Evolutionary conservation across 371 early-diverging fungal genomes (phyloP).

Genomic region (Circinella minor): DNA sequence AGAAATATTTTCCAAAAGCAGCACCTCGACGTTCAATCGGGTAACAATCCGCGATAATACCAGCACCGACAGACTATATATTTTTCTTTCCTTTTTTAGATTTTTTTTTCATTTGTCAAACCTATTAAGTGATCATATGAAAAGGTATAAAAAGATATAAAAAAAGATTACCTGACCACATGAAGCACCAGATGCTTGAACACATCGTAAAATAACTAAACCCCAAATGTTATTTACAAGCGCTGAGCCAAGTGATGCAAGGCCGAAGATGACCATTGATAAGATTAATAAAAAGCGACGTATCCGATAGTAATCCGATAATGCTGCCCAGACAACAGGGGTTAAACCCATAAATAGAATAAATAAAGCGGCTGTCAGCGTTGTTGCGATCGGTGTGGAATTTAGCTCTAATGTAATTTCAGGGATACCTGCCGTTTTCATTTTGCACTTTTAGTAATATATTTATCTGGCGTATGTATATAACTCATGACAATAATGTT

Average conservation of each 20-base stretch:
- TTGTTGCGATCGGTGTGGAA: not conserved
- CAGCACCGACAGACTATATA: conserved; percentile 10
- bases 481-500: too few species aligned
- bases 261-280: conserved; percentile 61
- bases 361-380: conserved; percentile 55
- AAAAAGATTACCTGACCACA: conserved; percentile 47
- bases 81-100: too few species aligned
- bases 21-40: conserved; percentile 34
- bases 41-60: conserved; percentile 29
- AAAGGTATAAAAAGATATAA: conserved; percentile 44
- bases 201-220: conserved; percentile 65
- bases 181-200: conserved; percentile 73
- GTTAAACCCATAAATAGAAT: conserved; percentile 61
- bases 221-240: conserved; percentile 60
- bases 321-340: conserved; percentile 68
- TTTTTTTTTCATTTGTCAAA: too few species aligned
- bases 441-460: too few species aligned
- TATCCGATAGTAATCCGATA: conserved; percentile 62
- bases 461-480: too few species aligned
- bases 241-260: conserved; percentile 68
- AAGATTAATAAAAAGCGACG: conserved; percentile 63
- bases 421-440: not conserved
- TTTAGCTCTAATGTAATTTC: not conserved
- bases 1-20: conserved; percentile 52
- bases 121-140: conserved; percentile 30